Evolutionary conservation across 305 asterid species (phyloP).

Genomic region (Fraxinus ornus): DNA sequence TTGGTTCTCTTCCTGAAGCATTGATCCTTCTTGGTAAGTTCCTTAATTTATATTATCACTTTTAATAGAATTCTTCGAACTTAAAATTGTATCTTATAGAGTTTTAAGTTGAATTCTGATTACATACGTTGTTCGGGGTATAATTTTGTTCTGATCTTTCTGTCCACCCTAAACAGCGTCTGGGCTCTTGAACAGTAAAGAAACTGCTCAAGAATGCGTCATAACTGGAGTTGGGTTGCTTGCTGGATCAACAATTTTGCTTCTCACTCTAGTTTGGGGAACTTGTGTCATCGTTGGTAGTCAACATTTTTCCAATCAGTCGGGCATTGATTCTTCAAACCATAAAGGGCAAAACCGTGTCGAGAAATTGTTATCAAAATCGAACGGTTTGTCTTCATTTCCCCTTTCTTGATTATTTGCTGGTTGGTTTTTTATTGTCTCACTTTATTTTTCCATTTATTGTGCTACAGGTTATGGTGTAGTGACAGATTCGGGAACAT

Average conservation of each 20-base stretch:
- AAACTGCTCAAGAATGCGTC: slow-evolving; percentile 47
- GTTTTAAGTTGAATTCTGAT: too few species aligned
- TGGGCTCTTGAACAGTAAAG: slow-evolving; percentile 48
- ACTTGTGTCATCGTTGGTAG: slow-evolving; percentile 42
- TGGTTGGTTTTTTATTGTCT: not conserved
- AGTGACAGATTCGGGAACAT: slow-evolving; percentile 17
- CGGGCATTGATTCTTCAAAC: not conserved
- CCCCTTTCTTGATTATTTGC: not conserved
- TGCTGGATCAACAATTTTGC: slow-evolving; percentile 60
- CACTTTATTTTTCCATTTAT: not conserved
- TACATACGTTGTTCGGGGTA: too few species aligned
- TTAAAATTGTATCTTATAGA: too few species aligned
- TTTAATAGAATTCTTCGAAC: too few species aligned
- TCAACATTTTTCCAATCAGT: not conserved
- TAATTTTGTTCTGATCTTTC: not conserved
- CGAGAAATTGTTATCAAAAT: too few species aligned
- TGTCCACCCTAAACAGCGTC: slow-evolving; percentile 31
- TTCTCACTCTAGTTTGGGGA: slow-evolving; percentile 60
- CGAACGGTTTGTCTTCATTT: slow-evolving; percentile 14
- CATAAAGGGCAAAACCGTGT: not conserved
- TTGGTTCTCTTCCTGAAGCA: too few species aligned
- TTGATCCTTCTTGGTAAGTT: too few species aligned
- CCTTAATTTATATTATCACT: too few species aligned
- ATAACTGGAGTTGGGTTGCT: slow-evolving; percentile 57
- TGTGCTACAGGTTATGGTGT: slow-evolving; percentile 20